phyloP scores from a whole-genome alignment of 2,329 filamentous ascomycete genomes.

The Neurospora sp. region DNA sequence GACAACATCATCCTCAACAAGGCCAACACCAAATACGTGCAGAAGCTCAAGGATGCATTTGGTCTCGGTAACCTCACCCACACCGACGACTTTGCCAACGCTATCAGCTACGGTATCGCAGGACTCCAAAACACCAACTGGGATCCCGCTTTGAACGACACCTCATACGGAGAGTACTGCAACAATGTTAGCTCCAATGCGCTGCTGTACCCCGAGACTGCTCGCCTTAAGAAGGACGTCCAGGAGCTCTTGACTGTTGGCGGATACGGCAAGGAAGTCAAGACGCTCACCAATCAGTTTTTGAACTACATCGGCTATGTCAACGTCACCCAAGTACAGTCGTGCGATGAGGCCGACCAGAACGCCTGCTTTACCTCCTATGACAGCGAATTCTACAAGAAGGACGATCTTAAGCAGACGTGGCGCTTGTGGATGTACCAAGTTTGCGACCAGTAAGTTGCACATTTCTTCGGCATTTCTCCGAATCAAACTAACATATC shows the following conservation, averaged over 20 bases:
- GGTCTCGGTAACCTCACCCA: conserved; percentile 34
- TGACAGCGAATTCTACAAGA: conserved; percentile 24
- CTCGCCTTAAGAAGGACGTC: conserved; percentile 25
- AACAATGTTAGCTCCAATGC: conserved; percentile 31
- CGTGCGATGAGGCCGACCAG: conserved; percentile 19
- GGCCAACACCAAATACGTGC: conserved; percentile 30
- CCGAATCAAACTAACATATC: conserved; percentile 15
- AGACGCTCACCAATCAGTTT: conserved; percentile 31
- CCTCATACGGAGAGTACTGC: conserved; percentile 38
- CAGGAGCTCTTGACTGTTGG: conserved; percentile 30
- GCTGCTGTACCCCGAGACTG: conserved; percentile 31
- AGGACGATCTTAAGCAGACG: conserved; percentile 27
- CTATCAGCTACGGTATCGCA: conserved; percentile 31
- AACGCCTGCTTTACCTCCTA: conserved; percentile 29
- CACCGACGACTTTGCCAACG: conserved; percentile 38
- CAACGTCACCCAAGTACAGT: conserved; percentile 19
- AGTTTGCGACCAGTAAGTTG: conserved; percentile 42
- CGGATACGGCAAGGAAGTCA: conserved; percentile 29
- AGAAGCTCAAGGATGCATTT: conserved; percentile 33
- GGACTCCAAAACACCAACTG: conserved; percentile 42
- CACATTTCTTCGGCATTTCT: conserved; percentile 3
- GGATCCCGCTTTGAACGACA: conserved; percentile 36
- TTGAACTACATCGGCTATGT: conserved; percentile 44
- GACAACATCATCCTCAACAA: conserved; percentile 40
- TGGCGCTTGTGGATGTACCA: conserved; percentile 44